Evolutionary conservation across 148 eudicot genomes (phyloP).

Genomic region (Cornus kousa): DNA sequence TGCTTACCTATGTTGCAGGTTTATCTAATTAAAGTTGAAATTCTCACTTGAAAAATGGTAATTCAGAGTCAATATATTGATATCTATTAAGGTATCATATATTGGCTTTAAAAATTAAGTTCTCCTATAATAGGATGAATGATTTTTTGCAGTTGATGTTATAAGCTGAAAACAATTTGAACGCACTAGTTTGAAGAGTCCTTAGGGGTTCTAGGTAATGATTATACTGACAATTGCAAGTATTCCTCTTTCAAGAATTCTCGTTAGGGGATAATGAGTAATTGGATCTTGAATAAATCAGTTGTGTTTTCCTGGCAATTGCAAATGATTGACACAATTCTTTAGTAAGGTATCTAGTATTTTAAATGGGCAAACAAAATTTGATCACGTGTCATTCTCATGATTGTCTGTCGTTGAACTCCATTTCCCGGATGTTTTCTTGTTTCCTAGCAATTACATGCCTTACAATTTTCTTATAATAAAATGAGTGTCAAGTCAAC

Average conservation of each 20-base stretch:
- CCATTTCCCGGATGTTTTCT: not conserved
- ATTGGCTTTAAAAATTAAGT: not conserved
- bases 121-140: not conserved
- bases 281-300: not conserved
- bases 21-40: too few species aligned
- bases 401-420: not conserved
- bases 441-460: not conserved
- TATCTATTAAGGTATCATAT: too few species aligned
- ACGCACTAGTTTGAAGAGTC: not conserved
- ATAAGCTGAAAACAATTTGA: not conserved
- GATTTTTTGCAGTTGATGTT: not conserved
- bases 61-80: not conserved
- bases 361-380: not conserved
- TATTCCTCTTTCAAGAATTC: not conserved
- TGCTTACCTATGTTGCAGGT: not conserved
- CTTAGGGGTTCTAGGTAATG: not conserved
- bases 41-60: not conserved
- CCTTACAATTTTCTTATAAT: not conserved
- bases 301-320: not conserved
- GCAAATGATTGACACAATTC: not conserved
- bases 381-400: not conserved
- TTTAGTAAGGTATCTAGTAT: not conserved
- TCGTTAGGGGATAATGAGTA: not conserved
- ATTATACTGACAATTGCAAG: not conserved
- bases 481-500: not conserved